phyloP scores from a whole-genome alignment of 2,329 filamentous ascomycete genomes.

The Ophiocordyceps sinensis region DNA sequence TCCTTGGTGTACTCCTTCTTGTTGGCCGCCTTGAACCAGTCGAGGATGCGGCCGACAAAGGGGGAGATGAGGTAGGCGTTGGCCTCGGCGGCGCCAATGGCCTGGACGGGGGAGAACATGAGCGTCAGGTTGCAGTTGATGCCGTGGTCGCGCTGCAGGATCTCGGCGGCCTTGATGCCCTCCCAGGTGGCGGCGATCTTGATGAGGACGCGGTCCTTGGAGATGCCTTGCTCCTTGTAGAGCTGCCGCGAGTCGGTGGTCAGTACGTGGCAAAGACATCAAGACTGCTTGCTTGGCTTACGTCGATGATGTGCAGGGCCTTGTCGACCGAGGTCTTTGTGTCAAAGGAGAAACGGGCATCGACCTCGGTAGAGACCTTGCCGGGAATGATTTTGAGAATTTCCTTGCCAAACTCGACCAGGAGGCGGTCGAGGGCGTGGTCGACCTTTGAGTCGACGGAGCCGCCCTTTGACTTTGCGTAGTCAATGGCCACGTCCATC shows the following conservation, averaged over 20 bases:
- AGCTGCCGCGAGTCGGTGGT: constrained; percentile 41
- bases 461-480: constrained; percentile 65
- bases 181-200: constrained; percentile 99
- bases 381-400: constrained; percentile 94
- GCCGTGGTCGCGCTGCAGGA: constrained; percentile 87
- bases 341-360: constrained; percentile 91
- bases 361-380: constrained; percentile 98
- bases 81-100: constrained; percentile 91
- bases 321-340: constrained; percentile 85
- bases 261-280: constrained; percentile 2
- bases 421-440: constrained; percentile 75
- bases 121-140: constrained; percentile 99
- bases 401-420: constrained; percentile 96
- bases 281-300: constrained; percentile 37
- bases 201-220: constrained; percentile 91
- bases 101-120: constrained; percentile 93
- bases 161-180: constrained; percentile 96
- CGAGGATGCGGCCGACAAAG: constrained; percentile 97
- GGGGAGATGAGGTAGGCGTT: constrained; percentile 95
- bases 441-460: constrained; percentile 74
- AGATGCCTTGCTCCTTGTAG: constrained; percentile 82
- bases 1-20: constrained; percentile 86
- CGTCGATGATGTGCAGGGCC: constrained; percentile 92
- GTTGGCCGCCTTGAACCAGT: constrained; percentile 95
- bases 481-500: constrained; percentile 71